Percentiles rank a stretch among this genome's conserved stretches.
Evolutionary conservation across 2,329 filamentous ascomycete species (phyloP).

Genomic region (Pleoardoris graminearum): DNA sequence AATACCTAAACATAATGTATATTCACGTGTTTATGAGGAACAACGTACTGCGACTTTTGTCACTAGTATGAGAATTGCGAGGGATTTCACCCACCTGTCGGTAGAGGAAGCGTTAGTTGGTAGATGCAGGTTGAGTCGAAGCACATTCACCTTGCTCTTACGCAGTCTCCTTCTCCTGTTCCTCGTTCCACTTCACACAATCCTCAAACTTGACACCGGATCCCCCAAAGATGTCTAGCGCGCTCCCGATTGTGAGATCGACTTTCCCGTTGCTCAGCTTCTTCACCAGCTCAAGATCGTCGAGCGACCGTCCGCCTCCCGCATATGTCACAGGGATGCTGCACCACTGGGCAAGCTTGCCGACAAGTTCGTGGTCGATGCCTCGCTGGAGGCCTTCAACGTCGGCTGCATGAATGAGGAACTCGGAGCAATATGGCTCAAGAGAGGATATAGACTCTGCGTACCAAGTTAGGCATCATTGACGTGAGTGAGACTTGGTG

Average conservation of each 20-base stretch:
- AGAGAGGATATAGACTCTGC: constrained; percentile 77
- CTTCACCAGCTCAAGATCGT: constrained; percentile 83
- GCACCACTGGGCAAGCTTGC: constrained; percentile 79
- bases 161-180: constrained; percentile 19
- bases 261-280: constrained; percentile 76
- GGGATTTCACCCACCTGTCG: too few relatives aligned
- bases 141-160: too few relatives aligned
- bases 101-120: too few relatives aligned
- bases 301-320: constrained; percentile 81
- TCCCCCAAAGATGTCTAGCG: constrained; percentile 93
- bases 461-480: neutral
- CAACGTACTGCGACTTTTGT: too few relatives aligned
- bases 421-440: constrained; percentile 93
- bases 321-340: constrained; percentile 94
- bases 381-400: constrained; percentile 92
- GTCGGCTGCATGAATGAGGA: constrained; percentile 95
- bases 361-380: constrained; percentile 83
- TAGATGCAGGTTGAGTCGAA: too few relatives aligned
- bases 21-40: too few relatives aligned
- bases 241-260: constrained; percentile 94
- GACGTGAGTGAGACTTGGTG: too few relatives aligned
- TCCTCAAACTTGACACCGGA: constrained; percentile 83
- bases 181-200: constrained; percentile 82
- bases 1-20: too few relatives aligned
- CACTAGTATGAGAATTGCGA: too few relatives aligned